Evolutionary conservation across 305 asterid species (phyloP).

Genomic region (Fraxinus angustifolia): DNA sequence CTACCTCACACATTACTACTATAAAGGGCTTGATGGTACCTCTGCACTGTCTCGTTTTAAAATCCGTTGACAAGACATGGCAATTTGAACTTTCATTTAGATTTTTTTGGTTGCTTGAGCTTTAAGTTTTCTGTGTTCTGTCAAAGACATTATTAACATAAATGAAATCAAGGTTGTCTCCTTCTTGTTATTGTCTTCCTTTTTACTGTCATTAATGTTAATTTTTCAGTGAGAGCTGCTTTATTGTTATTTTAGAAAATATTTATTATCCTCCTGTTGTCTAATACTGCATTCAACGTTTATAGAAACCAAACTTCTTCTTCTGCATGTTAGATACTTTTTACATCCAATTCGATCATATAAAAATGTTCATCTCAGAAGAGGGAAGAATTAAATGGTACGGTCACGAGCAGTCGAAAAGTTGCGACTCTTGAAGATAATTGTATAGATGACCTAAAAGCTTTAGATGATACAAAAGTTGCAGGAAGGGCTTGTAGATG

Average conservation of each 20-base stretch:
- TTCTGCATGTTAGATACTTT: background rate
- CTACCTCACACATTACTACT: constrained; percentile 27
- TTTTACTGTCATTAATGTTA: background rate
- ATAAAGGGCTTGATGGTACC: constrained; percentile 54
- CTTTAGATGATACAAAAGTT: too few relatives aligned
- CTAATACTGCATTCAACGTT: background rate
- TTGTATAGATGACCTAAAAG: too few relatives aligned
- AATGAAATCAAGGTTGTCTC: background rate
- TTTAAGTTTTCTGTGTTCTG: too few relatives aligned
- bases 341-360: background rate
- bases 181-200: background rate
- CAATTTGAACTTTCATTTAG: background rate
- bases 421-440: too few relatives aligned
- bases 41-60: constrained; percentile 46
- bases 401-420: too few relatives aligned
- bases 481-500: too few relatives aligned
- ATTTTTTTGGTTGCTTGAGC: background rate
- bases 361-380: too few relatives aligned
- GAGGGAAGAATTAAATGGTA: too few relatives aligned
- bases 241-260: too few relatives aligned
- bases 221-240: background rate
- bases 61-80: background rate
- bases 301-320: too few relatives aligned
- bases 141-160: background rate
- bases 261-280: background rate